A percentile compares a stretch with the other conserved stretches of the same genome.
These are phyloP conservation scores for Spathaspora boniae DNA, from an alignment of 805 yeast genomes.

Conservation along the genomic window DNA sequence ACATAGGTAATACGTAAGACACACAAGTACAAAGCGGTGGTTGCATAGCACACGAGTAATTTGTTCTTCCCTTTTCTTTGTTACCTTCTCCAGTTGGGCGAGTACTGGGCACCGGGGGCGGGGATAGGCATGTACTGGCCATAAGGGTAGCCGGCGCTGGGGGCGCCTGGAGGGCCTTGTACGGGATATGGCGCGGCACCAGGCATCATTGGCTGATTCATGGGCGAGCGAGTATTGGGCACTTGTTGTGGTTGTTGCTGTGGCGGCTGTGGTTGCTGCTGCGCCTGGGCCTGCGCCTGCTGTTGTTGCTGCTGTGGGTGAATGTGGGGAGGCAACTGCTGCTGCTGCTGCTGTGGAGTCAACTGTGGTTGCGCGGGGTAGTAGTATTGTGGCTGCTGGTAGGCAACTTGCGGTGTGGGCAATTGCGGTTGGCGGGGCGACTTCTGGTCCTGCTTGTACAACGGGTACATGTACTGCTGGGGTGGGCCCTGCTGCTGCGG, in stretches of 20 bases:
- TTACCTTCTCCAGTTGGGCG: constrained; percentile 23
- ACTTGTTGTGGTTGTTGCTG: constrained; percentile 11
- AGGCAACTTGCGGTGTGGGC: constrained; percentile 24
- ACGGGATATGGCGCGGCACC: constrained; percentile 20
- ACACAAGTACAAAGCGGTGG: too few relatives aligned
- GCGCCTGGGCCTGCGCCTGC: constrained; percentile 21
- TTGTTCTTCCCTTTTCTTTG: too few relatives aligned
- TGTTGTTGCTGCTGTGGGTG: constrained; percentile 1
- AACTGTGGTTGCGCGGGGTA: constrained; percentile 2
- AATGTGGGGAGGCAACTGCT: constrained; percentile 5
- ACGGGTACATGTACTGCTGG: constrained; percentile 10
- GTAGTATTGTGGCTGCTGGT: constrained; percentile 12
- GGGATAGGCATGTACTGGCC: constrained; percentile 35
- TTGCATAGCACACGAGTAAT: too few relatives aligned
- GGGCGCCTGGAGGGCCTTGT: constrained; percentile 30
- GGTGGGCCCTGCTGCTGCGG: constrained; percentile 10
- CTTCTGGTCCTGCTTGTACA: constrained; percentile 11
- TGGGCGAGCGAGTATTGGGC: constrained; percentile 19
- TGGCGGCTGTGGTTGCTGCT: constrained; percentile 9
- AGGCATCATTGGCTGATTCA: constrained; percentile 17
- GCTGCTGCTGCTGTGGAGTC: constrained; percentile 7
- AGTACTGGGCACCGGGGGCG: constrained; percentile 12
- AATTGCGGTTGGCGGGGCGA: constrained; percentile 21
- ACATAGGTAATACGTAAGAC: neutral
- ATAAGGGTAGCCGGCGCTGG: constrained; percentile 34